Percentiles rank a stretch among this genome's conserved stretches.
Evolutionary conservation across 192 early-diverging fungal species (phyloP).

Genomic region (Entomortierella beljakovae): DNA sequence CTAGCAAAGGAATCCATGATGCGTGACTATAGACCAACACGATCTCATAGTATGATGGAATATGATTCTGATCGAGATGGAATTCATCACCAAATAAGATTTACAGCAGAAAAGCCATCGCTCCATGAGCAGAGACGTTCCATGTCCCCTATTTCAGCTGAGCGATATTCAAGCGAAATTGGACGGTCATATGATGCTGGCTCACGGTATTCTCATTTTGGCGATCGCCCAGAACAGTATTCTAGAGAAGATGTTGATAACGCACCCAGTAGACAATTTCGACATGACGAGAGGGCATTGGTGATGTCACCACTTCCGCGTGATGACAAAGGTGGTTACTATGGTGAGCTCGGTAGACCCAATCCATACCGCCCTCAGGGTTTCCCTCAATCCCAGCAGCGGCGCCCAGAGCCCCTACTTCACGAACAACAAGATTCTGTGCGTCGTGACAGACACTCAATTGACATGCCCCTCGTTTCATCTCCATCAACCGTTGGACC

Average conservation of each 20-base stretch:
- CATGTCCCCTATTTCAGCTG: constrained; percentile 11
- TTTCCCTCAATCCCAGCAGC: constrained; percentile 2
- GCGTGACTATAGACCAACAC: constrained; percentile 19
- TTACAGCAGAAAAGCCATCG: constrained; percentile 10
- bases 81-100: constrained; percentile 8
- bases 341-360: constrained; percentile 18
- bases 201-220: constrained; percentile 15
- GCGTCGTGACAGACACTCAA: constrained; percentile 16
- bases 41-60: constrained; percentile 28
- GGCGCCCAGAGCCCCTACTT: constrained; percentile 1
- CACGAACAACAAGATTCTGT: neutral
- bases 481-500: neutral
- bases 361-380: constrained; percentile 5
- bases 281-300: constrained; percentile 13
- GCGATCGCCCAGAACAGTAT: constrained; percentile 7
- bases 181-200: constrained; percentile 11
- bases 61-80: constrained; percentile 12
- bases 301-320: constrained; percentile 19
- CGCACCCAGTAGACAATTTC: neutral
- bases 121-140: constrained; percentile 20
- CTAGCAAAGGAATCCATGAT: constrained; percentile 8
- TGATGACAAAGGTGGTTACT: constrained; percentile 24
- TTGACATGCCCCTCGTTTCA: constrained; percentile 18
- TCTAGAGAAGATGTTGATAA: constrained; percentile 7
- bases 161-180: neutral